Percentiles rank a stretch among this genome's conserved stretches.
Conservation (phyloP, 805 yeast genomes). For the Wickerhamiella azyma region DNA sequence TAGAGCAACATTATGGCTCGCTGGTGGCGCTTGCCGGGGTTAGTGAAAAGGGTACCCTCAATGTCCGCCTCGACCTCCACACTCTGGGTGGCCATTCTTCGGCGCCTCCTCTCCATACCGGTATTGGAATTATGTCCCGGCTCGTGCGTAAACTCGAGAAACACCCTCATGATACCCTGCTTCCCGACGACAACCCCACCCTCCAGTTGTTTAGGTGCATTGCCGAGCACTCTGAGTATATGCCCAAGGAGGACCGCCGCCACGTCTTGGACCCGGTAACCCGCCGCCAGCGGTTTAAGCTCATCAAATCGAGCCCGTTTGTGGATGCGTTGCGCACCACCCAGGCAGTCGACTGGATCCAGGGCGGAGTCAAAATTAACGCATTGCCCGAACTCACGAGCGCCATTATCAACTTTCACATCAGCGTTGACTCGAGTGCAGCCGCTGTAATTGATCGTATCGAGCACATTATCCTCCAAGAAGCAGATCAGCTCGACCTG, state of each 20-base stretch:
- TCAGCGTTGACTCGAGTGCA: conserved; percentile 42
- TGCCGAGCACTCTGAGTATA: conserved; percentile 29
- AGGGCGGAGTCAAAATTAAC: conserved; percentile 64
- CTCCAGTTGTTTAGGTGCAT: conserved; percentile 45
- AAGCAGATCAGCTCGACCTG: conserved; percentile 36
- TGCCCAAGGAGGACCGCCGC: conserved; percentile 14
- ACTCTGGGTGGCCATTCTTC: conserved; percentile 76
- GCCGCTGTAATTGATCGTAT: conserved; percentile 28
- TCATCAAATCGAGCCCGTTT: conserved; percentile 13
- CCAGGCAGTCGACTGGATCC: conserved; percentile 52
- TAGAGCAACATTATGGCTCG: conserved; percentile 31
- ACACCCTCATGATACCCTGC: conserved; percentile 38
- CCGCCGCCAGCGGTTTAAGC: conserved; percentile 12
- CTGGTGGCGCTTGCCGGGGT: conserved; percentile 43
- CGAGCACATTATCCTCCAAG: conserved; percentile 25
- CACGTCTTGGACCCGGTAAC: conserved; percentile 13
- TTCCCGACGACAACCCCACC: conserved; percentile 47
- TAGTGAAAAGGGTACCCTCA: conserved; percentile 50
- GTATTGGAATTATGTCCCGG: conserved; percentile 60
- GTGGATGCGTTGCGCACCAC: conserved; percentile 43
- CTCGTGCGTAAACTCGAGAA: conserved; percentile 43
- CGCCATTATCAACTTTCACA: conserved; percentile 48
- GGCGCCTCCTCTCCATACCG: conserved; percentile 66
- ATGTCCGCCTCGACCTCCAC: conserved; percentile 34
- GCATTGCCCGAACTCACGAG: conserved; percentile 57